Base-by-base conservation (phyloP, 805 yeast species). In the Pichia sporocuriosa region DNA sequence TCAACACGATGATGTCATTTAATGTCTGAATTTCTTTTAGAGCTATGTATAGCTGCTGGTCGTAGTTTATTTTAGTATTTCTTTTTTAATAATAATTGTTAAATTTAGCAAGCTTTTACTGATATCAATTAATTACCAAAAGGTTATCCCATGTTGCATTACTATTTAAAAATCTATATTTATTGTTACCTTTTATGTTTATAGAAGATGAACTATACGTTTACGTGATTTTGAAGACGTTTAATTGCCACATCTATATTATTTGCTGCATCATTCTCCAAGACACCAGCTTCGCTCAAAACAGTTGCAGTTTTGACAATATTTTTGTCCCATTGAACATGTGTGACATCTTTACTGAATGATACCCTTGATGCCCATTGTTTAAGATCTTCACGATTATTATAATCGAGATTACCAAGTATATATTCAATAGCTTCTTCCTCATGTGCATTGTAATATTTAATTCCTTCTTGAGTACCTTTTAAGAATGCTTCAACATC, bases 331-430 rank as follows among this genome's bases (percentile, higher is more conserved):
- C 76, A 75, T 41, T 84, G 73, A 15, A 72, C 57, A 1, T 64
- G 59, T 0, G 70, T 76, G 15, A 73, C 56, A 33, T 70, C 66
- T 29, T 69, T 62, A 48, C 64, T 56, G 61, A 87, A 88, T 48
- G 67, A 54, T 7, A 88, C 96, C 0, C 94, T 84, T 50, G 80
- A 71, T 46, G 82, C 67, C 97, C 97, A 88, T 46, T 75, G 82
- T 20, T 67, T 61, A 8, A 95, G 94, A 59, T 88, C 96, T 36
- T 72, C 84, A 2, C 44, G 26, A 40, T 70, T 69, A 0, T 84
- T 62, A 64, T 88, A 88, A 60, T 85, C 95, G 48, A 89, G 69
- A 50, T 84, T 75, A 3, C 69, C 63, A 22, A 75, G 66, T 43
- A 89, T 88, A 56, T 73, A 78, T 32, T 70, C 66, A 7, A 81